A percentile compares a stretch with the other conserved stretches of the same genome.
Conservation (phyloP, 306 rosid species). For the Quercus gilva region DNA sequence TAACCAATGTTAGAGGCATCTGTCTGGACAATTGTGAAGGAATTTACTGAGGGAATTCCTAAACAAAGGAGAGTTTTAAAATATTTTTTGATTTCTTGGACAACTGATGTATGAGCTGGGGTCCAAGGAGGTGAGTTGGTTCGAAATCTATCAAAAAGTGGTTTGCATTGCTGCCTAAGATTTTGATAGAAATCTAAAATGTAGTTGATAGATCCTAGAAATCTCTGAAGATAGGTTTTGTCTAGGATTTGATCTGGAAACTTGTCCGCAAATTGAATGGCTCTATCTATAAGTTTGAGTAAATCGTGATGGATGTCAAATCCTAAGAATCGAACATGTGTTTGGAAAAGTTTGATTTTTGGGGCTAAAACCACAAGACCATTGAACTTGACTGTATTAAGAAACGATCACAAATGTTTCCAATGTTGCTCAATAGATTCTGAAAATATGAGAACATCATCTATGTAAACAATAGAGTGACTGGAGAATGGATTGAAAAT, state of each 20-base stretch:
- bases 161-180: too few species aligned
- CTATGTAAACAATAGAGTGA: background rate
- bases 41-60: too few species aligned
- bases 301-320: background rate
- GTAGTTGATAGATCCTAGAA: too few species aligned
- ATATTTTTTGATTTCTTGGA: too few species aligned
- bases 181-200: too few species aligned
- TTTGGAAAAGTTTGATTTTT: background rate
- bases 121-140: too few species aligned
- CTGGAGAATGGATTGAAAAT: background rate
- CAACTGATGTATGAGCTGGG: too few species aligned
- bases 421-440: background rate
- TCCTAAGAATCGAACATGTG: background rate
- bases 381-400: background rate
- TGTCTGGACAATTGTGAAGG: too few species aligned
- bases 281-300: background rate
- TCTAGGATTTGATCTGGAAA: background rate
- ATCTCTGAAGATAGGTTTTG: background rate
- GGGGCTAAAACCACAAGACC: background rate
- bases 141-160: too few species aligned
- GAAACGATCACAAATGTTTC: too few species aligned
- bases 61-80: too few species aligned
- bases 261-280: background rate
- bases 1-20: too few species aligned
- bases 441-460: background rate